Evolutionary conservation across 306 rosid species (phyloP).

Genomic region (Fagus crenata): DNA sequence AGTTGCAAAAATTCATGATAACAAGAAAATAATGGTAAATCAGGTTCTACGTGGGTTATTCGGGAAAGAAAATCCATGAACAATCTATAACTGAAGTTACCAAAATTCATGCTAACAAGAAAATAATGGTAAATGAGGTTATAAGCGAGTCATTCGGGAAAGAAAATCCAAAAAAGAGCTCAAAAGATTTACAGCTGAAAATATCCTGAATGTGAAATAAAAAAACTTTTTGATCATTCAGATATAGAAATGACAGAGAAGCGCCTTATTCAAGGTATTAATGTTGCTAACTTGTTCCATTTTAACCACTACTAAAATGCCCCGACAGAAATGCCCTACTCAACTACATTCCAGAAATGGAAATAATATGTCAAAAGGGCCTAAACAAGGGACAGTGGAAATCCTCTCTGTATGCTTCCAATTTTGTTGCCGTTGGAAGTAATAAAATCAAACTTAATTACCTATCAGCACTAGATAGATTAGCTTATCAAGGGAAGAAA

Average conservation of each 20-base stretch:
- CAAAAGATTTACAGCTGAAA: background rate
- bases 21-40: constrained; percentile 13
- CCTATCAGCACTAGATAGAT: background rate
- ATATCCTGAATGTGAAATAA: constrained; percentile 1
- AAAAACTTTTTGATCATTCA: background rate
- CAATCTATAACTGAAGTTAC: no score
- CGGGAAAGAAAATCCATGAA: no score
- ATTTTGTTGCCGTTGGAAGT: background rate
- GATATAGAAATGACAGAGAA: no score
- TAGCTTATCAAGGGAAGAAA: background rate
- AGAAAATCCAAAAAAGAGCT: background rate
- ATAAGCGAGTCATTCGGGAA: no score
- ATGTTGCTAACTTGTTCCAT: constrained; percentile 15
- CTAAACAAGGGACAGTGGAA: background rate
- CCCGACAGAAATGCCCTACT: background rate
- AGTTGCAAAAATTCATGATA: constrained; percentile 14
- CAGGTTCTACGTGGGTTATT: background rate
- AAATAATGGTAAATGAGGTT: no score
- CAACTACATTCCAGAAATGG: background rate
- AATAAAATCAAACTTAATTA: background rate
- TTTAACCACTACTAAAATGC: background rate
- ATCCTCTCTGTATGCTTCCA: background rate
- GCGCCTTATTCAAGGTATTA: background rate
- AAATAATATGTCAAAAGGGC: background rate
- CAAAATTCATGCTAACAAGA: no score